Evolutionary conservation across 1,284 basidiomycete genomes (phyloP).

Genomic region (Moniliella sp.): DNA sequence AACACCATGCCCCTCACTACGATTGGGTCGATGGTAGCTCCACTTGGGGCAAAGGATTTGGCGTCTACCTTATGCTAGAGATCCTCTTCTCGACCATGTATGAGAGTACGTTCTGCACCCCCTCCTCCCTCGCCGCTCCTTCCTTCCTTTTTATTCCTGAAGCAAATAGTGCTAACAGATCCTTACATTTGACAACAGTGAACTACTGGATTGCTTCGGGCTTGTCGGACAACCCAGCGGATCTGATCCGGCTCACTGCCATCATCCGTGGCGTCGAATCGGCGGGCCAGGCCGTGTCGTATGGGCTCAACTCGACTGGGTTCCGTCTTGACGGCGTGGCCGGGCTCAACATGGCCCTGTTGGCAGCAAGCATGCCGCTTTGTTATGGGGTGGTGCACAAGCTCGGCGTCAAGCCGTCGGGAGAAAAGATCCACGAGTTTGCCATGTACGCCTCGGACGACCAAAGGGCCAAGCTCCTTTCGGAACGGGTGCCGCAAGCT

Average conservation of each 20-base stretch:
- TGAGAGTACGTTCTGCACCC: too few relatives aligned
- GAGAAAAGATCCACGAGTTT: conserved; percentile 7
- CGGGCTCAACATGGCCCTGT: conserved; percentile 24
- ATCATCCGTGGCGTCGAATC: conserved; percentile 25
- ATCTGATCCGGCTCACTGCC: conserved; percentile 22
- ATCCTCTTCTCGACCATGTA: conserved; percentile 14
- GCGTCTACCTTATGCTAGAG: conserved; percentile 24
- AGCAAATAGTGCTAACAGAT: too few relatives aligned
- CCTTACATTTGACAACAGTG: too few relatives aligned
- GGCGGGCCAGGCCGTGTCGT: conserved; percentile 25
- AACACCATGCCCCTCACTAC: conserved; percentile 3
- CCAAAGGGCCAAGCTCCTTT: neutral
- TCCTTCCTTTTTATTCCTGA: too few relatives aligned
- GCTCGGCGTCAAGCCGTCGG: conserved; percentile 14
- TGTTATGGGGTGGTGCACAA: conserved; percentile 20
- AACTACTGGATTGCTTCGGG: conserved; percentile 24
- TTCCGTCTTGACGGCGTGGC: conserved; percentile 20
- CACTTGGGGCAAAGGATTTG: conserved; percentile 22
- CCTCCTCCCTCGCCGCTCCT: too few relatives aligned
- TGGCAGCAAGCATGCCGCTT: too few relatives aligned
- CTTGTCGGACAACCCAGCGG: conserved; percentile 10
- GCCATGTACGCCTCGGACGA: neutral
- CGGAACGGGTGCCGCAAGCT: neutral
- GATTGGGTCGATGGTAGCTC: conserved; percentile 21
- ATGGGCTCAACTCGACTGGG: conserved; percentile 22